Percentiles rank a stretch among this genome's conserved stretches.
Evolutionary conservation across 805 yeast genomes (phyloP).

Genomic region (Wilhelminamyces savonicus): DNA sequence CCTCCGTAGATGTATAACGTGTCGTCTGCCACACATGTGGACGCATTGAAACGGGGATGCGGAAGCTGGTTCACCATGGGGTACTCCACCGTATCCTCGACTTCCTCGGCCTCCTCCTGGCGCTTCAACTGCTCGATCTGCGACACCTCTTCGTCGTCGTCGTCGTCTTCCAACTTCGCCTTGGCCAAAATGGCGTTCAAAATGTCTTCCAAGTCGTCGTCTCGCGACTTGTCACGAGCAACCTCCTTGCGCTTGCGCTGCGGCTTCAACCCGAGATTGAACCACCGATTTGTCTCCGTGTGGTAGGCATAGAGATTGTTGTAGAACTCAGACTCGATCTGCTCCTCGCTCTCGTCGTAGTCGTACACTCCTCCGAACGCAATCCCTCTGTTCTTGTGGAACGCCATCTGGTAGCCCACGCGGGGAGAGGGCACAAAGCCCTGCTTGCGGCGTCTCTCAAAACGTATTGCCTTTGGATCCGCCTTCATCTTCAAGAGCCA

Average conservation of each 20-base stretch:
- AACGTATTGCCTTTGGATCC: slow-evolving; percentile 68
- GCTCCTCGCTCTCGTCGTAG: slow-evolving; percentile 91
- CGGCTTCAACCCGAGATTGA: slow-evolving; percentile 57
- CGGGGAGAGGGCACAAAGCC: slow-evolving; percentile 89
- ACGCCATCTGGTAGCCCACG: slow-evolving; percentile 88
- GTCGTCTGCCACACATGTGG: slow-evolving; percentile 82
- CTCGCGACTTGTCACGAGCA: slow-evolving; percentile 43
- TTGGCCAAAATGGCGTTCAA: slow-evolving; percentile 67
- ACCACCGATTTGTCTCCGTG: slow-evolving; percentile 86
- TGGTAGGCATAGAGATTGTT: slow-evolving; percentile 79
- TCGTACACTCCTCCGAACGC: slow-evolving; percentile 95
- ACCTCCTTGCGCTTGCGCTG: slow-evolving; percentile 45
- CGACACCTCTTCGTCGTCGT: slow-evolving; percentile 30
- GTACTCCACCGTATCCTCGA: slow-evolving; percentile 38
- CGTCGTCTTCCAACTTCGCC: slow-evolving; percentile 61
- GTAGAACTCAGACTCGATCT: slow-evolving; percentile 76
- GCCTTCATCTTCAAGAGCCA: slow-evolving; percentile 86
- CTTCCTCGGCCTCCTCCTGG: slow-evolving; percentile 36
- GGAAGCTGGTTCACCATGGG: slow-evolving; percentile 63
- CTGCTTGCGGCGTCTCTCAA: slow-evolving; percentile 87
- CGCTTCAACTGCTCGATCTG: slow-evolving; percentile 30
- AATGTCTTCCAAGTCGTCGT: slow-evolving; percentile 76
- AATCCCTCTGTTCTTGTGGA: slow-evolving; percentile 87
- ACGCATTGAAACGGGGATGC: slow-evolving; percentile 82
- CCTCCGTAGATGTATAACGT: slow-evolving; percentile 84